phyloP scores from a whole-genome alignment of 768 basidiomycete species.

The Tephrocybe sp. region DNA sequence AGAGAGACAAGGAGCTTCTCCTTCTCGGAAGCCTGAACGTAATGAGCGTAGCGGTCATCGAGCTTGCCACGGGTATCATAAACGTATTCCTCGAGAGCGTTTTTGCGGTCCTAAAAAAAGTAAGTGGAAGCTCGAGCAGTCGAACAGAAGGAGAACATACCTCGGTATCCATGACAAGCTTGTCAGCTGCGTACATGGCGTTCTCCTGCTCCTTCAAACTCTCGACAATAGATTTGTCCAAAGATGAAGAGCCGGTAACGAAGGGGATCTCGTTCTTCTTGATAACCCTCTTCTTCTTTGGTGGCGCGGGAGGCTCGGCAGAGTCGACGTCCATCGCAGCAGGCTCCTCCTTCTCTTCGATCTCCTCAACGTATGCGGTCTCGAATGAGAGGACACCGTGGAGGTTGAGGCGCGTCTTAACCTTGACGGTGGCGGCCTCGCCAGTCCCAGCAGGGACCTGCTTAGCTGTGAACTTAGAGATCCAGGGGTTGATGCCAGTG shows the following conservation, averaged over 20 bases:
- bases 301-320: conserved; percentile 40
- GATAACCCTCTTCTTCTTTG: conserved; percentile 86
- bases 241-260: conserved; percentile 58
- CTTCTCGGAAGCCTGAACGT: conserved; percentile 77
- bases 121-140: background rate
- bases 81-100: conserved; percentile 97
- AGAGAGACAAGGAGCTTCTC: conserved; percentile 68
- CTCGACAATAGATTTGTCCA: conserved; percentile 69
- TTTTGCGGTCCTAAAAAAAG: conserved; percentile 81
- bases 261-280: conserved; percentile 84
- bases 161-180: conserved; percentile 97
- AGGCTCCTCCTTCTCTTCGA: conserved; percentile 73
- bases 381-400: conserved; percentile 91
- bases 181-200: conserved; percentile 87
- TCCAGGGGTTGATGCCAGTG: conserved; percentile 80
- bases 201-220: conserved; percentile 77
- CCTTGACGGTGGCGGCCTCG: conserved; percentile 81
- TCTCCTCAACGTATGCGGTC: conserved; percentile 79
- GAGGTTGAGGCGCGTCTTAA: conserved; percentile 85
- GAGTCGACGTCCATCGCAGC: conserved; percentile 68
- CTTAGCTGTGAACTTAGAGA: conserved; percentile 82
- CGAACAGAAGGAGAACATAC: conserved; percentile 39
- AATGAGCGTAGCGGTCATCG: conserved; percentile 82
- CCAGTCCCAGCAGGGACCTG: conserved; percentile 70
- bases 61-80: conserved; percentile 94